phyloP scores from a whole-genome alignment of 495 filamentous ascomycete genomes.

The Glarea lozoyensis region DNA sequence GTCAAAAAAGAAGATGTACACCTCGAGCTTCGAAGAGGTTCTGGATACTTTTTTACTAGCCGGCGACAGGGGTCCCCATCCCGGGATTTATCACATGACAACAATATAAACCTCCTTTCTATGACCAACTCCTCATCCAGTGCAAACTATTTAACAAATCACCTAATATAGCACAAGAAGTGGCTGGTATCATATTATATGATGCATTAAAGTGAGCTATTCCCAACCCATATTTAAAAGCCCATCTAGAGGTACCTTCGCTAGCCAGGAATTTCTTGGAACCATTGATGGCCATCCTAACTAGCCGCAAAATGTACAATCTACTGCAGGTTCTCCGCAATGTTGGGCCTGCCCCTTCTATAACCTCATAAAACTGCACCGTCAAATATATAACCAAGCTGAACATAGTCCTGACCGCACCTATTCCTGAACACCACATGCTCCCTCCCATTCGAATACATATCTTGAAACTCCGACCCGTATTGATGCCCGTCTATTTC shows the following conservation, averaged over 20 bases:
- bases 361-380: slow-evolving; percentile 2
- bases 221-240: background rate
- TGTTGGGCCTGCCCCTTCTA: slow-evolving; percentile 3
- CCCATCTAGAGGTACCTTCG: background rate
- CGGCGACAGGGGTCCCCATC: slow-evolving; percentile 5
- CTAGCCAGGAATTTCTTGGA: slow-evolving; percentile 1
- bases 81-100: slow-evolving; percentile 11
- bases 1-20: slow-evolving; percentile 21
- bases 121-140: too few relatives aligned
- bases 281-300: slow-evolving; percentile 1
- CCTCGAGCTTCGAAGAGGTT: slow-evolving; percentile 27
- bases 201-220: background rate
- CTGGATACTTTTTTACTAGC: slow-evolving; percentile 24
- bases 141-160: too few relatives aligned
- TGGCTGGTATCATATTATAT: background rate
- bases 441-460: too few relatives aligned
- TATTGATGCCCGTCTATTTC: too few relatives aligned
- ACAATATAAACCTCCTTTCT: too few relatives aligned
- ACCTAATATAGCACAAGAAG: too few relatives aligned
- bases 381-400: slow-evolving; percentile 3
- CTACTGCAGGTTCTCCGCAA: slow-evolving; percentile 15
- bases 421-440: too few relatives aligned
- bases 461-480: too few relatives aligned
- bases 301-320: slow-evolving; percentile 10
- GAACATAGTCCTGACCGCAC: too few relatives aligned